phyloP scores from a whole-genome alignment of 1,284 basidiomycete genomes.

The Thelephora terrestris region DNA sequence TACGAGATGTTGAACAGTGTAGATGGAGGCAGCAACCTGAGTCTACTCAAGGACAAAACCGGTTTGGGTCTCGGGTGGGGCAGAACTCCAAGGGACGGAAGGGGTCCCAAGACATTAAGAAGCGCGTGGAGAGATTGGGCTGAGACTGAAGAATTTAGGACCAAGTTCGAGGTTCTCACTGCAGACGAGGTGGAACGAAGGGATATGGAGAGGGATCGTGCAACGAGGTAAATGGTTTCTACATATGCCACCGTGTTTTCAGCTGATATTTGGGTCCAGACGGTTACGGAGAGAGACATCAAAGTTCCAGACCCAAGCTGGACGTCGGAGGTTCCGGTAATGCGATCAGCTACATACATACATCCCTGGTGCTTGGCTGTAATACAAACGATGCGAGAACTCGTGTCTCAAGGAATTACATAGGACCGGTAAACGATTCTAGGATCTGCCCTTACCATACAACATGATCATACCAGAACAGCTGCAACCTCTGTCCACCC shows the following conservation, averaged over 20 bases:
- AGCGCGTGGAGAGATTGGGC: slow-evolving; percentile 95
- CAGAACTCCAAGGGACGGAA: slow-evolving; percentile 54
- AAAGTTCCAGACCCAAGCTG: slow-evolving; percentile 43
- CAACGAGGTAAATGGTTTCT: slow-evolving; percentile 35
- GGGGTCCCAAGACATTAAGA: slow-evolving; percentile 73
- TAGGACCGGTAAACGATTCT: too few species aligned
- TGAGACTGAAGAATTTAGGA: slow-evolving; percentile 86
- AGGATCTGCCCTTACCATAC: too few species aligned
- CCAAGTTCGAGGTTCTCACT: slow-evolving; percentile 78
- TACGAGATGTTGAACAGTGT: slow-evolving; percentile 5
- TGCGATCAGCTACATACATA: too few species aligned
- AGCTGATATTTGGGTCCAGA: slow-evolving; percentile 25
- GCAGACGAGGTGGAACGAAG: slow-evolving; percentile 87
- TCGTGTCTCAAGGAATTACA: too few species aligned
- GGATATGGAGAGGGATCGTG: slow-evolving; percentile 76
- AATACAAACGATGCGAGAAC: too few species aligned
- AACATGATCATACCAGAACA: too few species aligned
- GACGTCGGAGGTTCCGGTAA: background rate
- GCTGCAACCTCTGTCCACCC: too few species aligned
- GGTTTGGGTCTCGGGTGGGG: slow-evolving; percentile 65
- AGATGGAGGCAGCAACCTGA: slow-evolving; percentile 39
- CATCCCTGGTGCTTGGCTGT: too few species aligned
- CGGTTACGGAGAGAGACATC: slow-evolving; percentile 66
- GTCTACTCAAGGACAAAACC: slow-evolving; percentile 66
- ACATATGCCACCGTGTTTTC: slow-evolving; percentile 4